Percentiles rank a stretch among this genome's conserved stretches.
Evolutionary conservation across 768 basidiomycete genomes (phyloP).

Genomic region (Polyporus arcularius): DNA sequence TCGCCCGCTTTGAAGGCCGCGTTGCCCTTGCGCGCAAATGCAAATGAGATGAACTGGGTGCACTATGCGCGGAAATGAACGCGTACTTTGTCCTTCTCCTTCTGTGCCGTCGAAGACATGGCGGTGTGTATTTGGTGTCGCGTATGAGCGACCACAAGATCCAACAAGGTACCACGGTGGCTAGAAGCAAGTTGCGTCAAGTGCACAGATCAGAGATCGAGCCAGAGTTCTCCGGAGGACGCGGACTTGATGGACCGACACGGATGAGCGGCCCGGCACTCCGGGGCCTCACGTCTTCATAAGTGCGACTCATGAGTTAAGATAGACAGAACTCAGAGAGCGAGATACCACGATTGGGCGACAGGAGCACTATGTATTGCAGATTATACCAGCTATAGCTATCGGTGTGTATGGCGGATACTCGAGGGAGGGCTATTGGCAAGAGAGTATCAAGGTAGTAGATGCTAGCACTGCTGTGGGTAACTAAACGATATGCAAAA

Average conservation of each 20-base stretch:
- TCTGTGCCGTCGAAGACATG: conserved; percentile 15
- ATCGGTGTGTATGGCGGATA: conserved; percentile 1
- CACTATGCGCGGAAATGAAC: neutral
- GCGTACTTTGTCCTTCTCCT: conserved; percentile 22
- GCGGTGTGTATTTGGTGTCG: neutral
- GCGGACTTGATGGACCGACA: neutral
- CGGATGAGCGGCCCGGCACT: neutral
- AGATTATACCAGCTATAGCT: conserved; percentile 19
- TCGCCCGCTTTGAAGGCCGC: conserved; percentile 80
- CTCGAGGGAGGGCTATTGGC: conserved; percentile 1
- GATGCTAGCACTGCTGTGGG: conserved; percentile 14
- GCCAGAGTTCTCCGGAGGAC: neutral
- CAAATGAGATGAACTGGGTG: neutral
- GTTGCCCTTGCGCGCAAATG: conserved; percentile 64
- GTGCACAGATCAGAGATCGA: neutral
- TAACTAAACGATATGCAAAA: conserved; percentile 19
- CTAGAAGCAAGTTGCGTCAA: neutral
- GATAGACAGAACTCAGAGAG: no score
- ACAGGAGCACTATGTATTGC: conserved; percentile 8
- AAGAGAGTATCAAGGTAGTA: conserved; percentile 9
- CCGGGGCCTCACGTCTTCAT: no score
- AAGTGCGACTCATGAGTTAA: no score
- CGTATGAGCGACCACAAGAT: neutral
- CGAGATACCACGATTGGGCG: neutral
- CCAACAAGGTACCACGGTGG: neutral